Evolutionary conservation across 257 asterid species (phyloP).

Genomic region (Capsicum rhomboideum): DNA sequence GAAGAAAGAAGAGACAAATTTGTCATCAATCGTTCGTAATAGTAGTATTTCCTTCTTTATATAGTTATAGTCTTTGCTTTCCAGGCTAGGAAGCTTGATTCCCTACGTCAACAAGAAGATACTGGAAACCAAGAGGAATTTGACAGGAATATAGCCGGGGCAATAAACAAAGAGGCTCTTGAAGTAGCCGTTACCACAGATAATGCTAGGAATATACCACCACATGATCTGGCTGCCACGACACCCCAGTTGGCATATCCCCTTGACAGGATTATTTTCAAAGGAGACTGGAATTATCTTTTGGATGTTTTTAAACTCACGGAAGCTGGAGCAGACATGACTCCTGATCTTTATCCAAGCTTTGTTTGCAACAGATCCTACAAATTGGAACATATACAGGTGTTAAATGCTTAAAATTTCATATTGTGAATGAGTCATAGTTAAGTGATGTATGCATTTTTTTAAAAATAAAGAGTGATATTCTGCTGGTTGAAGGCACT

Average conservation of each 20-base stretch:
- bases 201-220: slow-evolving; percentile 52
- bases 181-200: slow-evolving; percentile 18
- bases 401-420: slow-evolving; percentile 9
- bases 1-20: no score
- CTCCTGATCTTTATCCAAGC: slow-evolving; percentile 44
- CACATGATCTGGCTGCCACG: slow-evolving; percentile 55
- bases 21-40: not conserved
- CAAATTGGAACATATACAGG: slow-evolving; percentile 38
- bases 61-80: not conserved
- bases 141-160: slow-evolving; percentile 29
- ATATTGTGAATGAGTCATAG: not conserved
- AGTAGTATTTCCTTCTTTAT: not conserved
- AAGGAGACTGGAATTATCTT: slow-evolving; percentile 82
- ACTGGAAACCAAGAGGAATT: slow-evolving; percentile 25
- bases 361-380: slow-evolving; percentile 63
- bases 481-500: not conserved
- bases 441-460: not conserved
- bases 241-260: slow-evolving; percentile 65
- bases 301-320: slow-evolving; percentile 39
- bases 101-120: slow-evolving; percentile 33
- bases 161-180: slow-evolving; percentile 46
- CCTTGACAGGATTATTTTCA: slow-evolving; percentile 55
- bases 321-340: slow-evolving; percentile 22
- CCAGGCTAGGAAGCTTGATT: slow-evolving; percentile 42
- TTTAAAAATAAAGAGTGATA: not conserved